Evolutionary conservation across 306 rosid genomes (phyloP).

Genomic region (Senna tora): DNA sequence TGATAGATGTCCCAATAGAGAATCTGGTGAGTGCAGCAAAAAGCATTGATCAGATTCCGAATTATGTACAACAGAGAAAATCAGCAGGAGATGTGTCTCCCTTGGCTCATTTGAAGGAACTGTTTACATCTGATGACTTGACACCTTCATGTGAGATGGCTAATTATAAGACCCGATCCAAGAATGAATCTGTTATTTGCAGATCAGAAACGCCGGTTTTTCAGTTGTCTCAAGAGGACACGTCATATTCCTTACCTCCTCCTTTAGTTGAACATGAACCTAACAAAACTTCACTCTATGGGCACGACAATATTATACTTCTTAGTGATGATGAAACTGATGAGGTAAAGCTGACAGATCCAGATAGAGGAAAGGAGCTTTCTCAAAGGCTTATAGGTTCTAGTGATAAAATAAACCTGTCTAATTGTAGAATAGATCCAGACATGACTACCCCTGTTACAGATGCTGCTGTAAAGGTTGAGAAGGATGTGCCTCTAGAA

Average conservation of each 20-base stretch:
- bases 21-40: constrained; percentile 39
- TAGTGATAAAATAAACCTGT: constrained; percentile 50
- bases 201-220: constrained; percentile 45
- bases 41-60: constrained; percentile 43
- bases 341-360: constrained; percentile 46
- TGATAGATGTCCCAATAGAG: constrained; percentile 49
- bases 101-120: constrained; percentile 34
- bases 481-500: constrained; percentile 47
- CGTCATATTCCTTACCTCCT: constrained; percentile 42
- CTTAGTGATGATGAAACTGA: constrained; percentile 86
- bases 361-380: constrained; percentile 49
- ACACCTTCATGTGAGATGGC: constrained; percentile 39
- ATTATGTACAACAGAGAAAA: constrained; percentile 44
- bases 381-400: constrained; percentile 44
- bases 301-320: constrained; percentile 58
- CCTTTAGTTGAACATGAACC: constrained; percentile 43
- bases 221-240: constrained; percentile 62
- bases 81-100: constrained; percentile 43
- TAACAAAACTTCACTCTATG: constrained; percentile 50
- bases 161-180: constrained; percentile 36
- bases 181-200: constrained; percentile 49
- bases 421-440: constrained; percentile 44
- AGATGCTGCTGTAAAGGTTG: constrained; percentile 55
- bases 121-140: constrained; percentile 30
- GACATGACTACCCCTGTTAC: constrained; percentile 48